Conservation (phyloP, 371 early-diverging fungal species). For the Syncephalastrum sp. region DNA sequence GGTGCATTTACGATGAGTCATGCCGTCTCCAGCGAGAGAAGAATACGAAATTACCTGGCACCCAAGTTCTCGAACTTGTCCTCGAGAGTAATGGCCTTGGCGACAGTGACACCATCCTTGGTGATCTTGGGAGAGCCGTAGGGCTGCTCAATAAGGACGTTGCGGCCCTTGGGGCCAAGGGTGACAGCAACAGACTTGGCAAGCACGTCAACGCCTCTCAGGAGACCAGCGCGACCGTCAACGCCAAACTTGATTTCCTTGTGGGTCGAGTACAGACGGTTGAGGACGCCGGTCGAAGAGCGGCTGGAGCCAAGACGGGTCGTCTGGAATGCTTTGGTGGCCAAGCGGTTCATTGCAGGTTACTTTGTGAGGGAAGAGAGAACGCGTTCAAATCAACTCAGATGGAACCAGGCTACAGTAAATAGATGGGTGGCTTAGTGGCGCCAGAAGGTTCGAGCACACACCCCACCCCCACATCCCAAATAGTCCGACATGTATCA, state of each 20-base stretch:
- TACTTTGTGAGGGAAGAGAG: conserved; percentile 10
- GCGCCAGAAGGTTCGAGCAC: too few relatives aligned
- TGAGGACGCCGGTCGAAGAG: conserved; percentile 41
- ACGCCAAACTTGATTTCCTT: conserved; percentile 96
- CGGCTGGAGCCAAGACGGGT: conserved; percentile 20
- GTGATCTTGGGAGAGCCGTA: conserved; percentile 99
- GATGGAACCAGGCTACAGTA: too few relatives aligned
- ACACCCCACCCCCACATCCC: too few relatives aligned
- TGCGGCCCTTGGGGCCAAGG: conserved; percentile 97
- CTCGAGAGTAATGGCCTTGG: conserved; percentile 93
- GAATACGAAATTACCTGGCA: conserved; percentile 61
- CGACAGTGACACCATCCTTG: conserved; percentile 99
- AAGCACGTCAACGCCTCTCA: conserved; percentile 93
- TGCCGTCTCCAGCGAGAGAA: not conserved
- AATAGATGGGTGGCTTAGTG: too few relatives aligned
- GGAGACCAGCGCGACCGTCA: conserved; percentile 90
- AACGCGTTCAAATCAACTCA: conserved; percentile 5
- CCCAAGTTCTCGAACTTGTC: conserved; percentile 98
- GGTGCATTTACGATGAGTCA: not conserved
- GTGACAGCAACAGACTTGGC: conserved; percentile 98
- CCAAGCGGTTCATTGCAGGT: conserved; percentile 38
- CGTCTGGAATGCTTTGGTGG: conserved; percentile 40
- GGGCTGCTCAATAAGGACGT: conserved; percentile 96
- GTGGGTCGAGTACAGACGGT: conserved; percentile 82
- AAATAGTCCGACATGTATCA: too few relatives aligned